Evolutionary conservation across 345 rosid species (phyloP).

Genomic region (Eucalyptus curtisii): DNA sequence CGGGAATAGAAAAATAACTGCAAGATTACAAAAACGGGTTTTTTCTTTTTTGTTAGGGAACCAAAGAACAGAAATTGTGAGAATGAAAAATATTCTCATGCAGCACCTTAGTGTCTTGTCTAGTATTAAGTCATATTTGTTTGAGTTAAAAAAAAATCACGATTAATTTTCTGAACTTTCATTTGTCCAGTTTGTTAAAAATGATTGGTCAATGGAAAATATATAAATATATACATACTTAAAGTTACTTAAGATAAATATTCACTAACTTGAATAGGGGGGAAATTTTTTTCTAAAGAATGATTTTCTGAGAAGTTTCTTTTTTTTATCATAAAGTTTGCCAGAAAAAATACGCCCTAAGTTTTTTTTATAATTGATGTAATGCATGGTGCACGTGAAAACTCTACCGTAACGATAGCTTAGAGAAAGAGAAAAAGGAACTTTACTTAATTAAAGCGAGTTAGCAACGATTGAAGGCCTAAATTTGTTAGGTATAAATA

Average conservation of each 20-base stretch:
- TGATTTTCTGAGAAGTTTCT: too few relatives aligned
- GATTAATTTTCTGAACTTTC: background rate
- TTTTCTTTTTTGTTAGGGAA: too few relatives aligned
- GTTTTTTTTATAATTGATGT: background rate
- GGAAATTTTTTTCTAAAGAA: too few relatives aligned
- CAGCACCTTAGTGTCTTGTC: background rate
- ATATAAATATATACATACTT: background rate
- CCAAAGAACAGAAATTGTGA: too few relatives aligned
- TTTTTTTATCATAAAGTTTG: background rate
- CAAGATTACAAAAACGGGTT: too few relatives aligned
- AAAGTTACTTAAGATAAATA: background rate
- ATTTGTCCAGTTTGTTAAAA: too few relatives aligned
- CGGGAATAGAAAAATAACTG: too few relatives aligned
- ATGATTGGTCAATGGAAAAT: background rate
- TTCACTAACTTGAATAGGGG: too few relatives aligned
- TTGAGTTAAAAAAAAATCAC: background rate
- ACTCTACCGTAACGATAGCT: background rate
- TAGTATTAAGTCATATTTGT: background rate
- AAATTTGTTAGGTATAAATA: background rate
- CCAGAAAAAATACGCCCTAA: background rate
- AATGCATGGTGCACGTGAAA: background rate
- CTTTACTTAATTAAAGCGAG: background rate
- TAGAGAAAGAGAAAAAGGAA: background rate
- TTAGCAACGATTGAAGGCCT: background rate
- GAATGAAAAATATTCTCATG: too few relatives aligned